These are phyloP conservation scores for Candida maesae DNA, from an alignment of 805 yeast species.

Conservation along the genomic window DNA sequence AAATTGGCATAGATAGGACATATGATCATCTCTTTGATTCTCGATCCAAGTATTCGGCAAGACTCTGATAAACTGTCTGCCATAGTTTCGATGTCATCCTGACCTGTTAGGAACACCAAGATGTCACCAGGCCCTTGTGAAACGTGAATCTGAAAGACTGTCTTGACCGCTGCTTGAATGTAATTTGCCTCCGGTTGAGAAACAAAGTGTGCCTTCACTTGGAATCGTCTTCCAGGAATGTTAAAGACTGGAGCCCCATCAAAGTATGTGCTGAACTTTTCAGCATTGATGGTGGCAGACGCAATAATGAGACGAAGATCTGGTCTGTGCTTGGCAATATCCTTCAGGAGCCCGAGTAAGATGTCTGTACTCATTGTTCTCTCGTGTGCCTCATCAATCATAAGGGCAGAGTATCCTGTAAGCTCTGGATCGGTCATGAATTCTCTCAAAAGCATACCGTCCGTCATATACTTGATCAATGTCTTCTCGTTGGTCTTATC, in stretches of 20 bases:
- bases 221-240: conserved; percentile 91
- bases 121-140: conserved; percentile 78
- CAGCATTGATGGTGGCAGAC: conserved; percentile 93
- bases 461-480: conserved; percentile 84
- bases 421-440: conserved; percentile 73
- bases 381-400: conserved; percentile 98
- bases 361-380: conserved; percentile 90
- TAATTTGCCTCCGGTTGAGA: conserved; percentile 88
- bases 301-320: conserved; percentile 78
- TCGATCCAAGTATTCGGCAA: conserved; percentile 51
- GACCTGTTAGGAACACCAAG: conserved; percentile 89
- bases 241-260: conserved; percentile 79
- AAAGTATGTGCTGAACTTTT: conserved; percentile 79
- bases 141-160: conserved; percentile 82
- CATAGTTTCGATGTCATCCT: conserved; percentile 88
- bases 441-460: conserved; percentile 91
- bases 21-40: conserved; percentile 53
- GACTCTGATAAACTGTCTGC: conserved; percentile 72
- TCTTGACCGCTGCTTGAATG: conserved; percentile 81
- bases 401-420: conserved; percentile 67
- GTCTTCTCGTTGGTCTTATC: conserved; percentile 67
- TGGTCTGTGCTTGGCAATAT: conserved; percentile 55
- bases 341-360: conserved; percentile 74
- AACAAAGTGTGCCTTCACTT: conserved; percentile 83
- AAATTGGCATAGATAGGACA: conserved; percentile 90